Evolutionary conservation across 2,329 filamentous ascomycete species (phyloP), one percentile per base, ranked within the genome.

Genomic region (Penicillium digitatum): DNA sequence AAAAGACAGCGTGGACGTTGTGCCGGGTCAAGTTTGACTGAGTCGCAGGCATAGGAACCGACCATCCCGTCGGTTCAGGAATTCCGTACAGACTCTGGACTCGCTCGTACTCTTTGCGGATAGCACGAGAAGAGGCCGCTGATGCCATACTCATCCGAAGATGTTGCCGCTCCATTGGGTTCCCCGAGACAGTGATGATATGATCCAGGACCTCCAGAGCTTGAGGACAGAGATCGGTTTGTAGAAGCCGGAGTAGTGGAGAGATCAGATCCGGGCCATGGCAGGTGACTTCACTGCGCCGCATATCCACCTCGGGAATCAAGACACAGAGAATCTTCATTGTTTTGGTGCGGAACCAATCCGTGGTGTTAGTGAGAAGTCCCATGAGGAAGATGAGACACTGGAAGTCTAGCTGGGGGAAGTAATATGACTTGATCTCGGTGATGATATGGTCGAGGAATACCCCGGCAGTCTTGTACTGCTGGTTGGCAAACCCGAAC

Each of bases 121-220:
- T 88, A 0, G 88, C 85, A 64, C 89, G 88, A 0, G 91, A 94
- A 2, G 91, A 90, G 1, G 89, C 87, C 10, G 74, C 69, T 12
- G 89, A 87, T 5, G 91, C 92, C 90, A 99, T 96, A 73, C 93
- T 97, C 95, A 99, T 99, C 37, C 94, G 86, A 55, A 99, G 78
- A 68, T 97, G 91, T 65, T 96, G 90, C 65, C 89, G 90, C 72
- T 97, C 94, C 82, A 96, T 90, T 1, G 93, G 88, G 31, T 89
- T 91, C 5, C 90, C 89, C 0, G 91, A 91, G 79, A 97, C 93
- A 27, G 89, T 90, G 83, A 96, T 95, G 64, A 97, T 94, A 61
- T 93, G 89, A 72, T 99, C 94, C 55, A 99, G 79, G 1, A 99
- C 93, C 61, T 90, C 86, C 10, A 99, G 78, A 11, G 94, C 94